Conservation (phyloP, 2,329 filamentous ascomycete species). For the Sporothrix schenckii region DNA sequence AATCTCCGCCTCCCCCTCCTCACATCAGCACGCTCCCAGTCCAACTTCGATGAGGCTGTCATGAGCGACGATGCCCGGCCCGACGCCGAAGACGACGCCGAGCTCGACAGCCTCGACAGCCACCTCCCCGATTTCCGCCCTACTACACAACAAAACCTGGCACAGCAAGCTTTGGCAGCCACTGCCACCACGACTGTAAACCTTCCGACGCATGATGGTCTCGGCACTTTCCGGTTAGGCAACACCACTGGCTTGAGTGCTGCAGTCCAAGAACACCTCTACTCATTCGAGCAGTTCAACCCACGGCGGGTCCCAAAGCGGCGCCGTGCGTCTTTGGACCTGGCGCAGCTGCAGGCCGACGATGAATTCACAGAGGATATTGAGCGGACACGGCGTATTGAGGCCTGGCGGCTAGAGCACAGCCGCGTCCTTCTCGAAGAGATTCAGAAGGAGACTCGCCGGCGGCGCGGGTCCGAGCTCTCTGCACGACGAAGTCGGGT, state of each 20-base stretch:
- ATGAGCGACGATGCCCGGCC: constrained; percentile 44
- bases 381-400: constrained; percentile 81
- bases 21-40: constrained; percentile 38
- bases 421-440: constrained; percentile 83
- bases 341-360: constrained; percentile 56
- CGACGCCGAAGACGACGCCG: constrained; percentile 66
- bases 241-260: constrained; percentile 56
- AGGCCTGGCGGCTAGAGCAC: constrained; percentile 90
- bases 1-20: constrained; percentile 39
- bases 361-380: constrained; percentile 62
- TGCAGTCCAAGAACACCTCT: constrained; percentile 79
- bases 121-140: constrained; percentile 83
- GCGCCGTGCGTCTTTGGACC: constrained; percentile 57
- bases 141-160: constrained; percentile 41
- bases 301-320: constrained; percentile 63
- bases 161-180: not conserved
- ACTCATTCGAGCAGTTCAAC: constrained; percentile 85
- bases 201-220: constrained; percentile 88
- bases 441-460: constrained; percentile 80
- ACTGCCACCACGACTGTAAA: constrained; percentile 33
- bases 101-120: constrained; percentile 91
- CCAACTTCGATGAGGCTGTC: constrained; percentile 25
- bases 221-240: constrained; percentile 75
- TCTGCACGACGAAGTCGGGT: constrained; percentile 43
- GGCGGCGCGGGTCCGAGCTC: constrained; percentile 65